Percentiles rank a stretch among this genome's conserved stretches.
phyloP scores from a whole-genome alignment of 2,329 filamentous ascomycete genomes.

The Exophiala lecanii-corni region DNA sequence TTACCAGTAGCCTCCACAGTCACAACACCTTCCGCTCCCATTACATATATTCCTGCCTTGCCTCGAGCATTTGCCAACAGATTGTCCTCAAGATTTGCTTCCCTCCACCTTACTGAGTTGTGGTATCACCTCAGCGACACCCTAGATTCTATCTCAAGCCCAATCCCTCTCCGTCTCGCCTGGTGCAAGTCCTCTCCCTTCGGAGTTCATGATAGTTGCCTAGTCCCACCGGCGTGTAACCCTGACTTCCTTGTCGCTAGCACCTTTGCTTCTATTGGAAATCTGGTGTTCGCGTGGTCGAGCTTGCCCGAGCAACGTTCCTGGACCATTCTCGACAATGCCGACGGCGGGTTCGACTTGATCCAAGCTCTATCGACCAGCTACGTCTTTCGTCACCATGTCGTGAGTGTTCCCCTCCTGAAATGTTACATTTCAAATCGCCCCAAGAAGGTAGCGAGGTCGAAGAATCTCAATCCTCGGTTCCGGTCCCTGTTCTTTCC shows the following conservation, averaged over 20 bases:
- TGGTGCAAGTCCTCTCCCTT: constrained; percentile 2
- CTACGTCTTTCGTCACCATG: constrained; percentile 20
- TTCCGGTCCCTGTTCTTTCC: not conserved
- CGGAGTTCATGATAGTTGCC: constrained; percentile 5
- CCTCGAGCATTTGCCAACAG: not conserved
- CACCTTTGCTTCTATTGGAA: constrained; percentile 11
- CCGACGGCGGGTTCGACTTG: constrained; percentile 19
- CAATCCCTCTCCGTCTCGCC: constrained; percentile 6
- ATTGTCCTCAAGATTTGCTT: not conserved
- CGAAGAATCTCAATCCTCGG: not conserved
- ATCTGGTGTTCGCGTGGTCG: constrained; percentile 13
- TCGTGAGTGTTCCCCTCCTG: constrained; percentile 19
- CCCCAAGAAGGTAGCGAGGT: constrained; percentile 1
- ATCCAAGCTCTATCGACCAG: constrained; percentile 17
- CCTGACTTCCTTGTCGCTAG: constrained; percentile 10
- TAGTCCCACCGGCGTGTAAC: constrained; percentile 14
- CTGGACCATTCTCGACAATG: constrained; percentile 18
- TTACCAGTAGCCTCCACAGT: not conserved
- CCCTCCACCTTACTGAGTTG: not conserved
- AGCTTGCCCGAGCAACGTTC: constrained; percentile 15
- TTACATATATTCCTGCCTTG: not conserved
- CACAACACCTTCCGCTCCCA: not conserved
- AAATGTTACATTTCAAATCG: constrained; percentile 16
- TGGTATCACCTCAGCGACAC: not conserved
- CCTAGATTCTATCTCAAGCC: not conserved